These are phyloP conservation scores for Meira miltonrushii DNA, from an alignment of 1,284 basidiomycete species.

Conservation along the genomic window DNA sequence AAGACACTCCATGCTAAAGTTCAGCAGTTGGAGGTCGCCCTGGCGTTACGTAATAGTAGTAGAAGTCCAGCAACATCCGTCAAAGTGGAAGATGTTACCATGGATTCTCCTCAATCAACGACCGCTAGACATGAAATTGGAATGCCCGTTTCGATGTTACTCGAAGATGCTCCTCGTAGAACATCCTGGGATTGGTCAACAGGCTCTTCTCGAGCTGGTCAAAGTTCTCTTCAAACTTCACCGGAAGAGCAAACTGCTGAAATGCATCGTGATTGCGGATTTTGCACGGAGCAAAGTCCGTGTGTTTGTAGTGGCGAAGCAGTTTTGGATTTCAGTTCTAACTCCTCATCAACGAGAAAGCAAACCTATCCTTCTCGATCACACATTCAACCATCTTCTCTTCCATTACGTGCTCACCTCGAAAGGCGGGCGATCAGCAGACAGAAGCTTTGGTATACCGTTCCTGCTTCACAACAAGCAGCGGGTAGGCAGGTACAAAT, in stretches of 20 bases:
- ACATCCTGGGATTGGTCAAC: neutral
- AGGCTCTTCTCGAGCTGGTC: neutral
- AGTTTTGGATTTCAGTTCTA: slow-evolving; percentile 14
- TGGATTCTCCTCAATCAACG: too few relatives aligned
- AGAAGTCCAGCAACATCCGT: too few relatives aligned
- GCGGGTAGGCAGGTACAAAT: neutral
- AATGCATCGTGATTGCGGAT: slow-evolving; percentile 19
- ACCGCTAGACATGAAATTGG: neutral
- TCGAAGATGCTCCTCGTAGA: neutral
- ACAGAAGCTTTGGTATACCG: slow-evolving; percentile 7
- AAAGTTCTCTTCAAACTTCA: neutral
- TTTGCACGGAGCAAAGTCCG: slow-evolving; percentile 18
- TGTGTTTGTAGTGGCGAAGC: slow-evolving; percentile 19
- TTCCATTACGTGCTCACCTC: neutral
- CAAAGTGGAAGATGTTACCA: neutral
- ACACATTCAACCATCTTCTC: neutral
- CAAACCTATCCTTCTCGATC: neutral
- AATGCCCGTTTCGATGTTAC: neutral
- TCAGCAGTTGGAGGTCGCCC: slow-evolving; percentile 5
- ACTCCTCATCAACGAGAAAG: neutral
- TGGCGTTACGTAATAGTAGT: neutral
- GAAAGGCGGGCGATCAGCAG: neutral
- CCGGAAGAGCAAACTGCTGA: neutral
- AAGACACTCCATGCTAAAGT: neutral
- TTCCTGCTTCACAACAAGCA: neutral